Evolutionary conservation across 2,329 filamentous ascomycete species (phyloP), one percentile per base, ranked within the genome.

Genomic region (Dactylellina cionopaga): DNA sequence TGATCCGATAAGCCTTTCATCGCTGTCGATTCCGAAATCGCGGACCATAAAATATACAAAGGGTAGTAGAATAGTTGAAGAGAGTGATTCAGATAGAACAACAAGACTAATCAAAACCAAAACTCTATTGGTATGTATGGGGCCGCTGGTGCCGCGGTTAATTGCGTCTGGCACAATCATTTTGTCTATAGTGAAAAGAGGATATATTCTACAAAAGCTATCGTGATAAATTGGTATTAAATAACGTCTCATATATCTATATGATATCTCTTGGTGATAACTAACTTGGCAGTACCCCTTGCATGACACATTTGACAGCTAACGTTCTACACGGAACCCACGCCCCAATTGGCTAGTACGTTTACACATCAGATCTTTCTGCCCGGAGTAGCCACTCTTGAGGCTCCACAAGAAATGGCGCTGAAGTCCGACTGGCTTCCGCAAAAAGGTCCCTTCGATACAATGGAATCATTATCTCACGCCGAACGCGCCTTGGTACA

Each of bases 31-130:
- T 62, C 56, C 56, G 41, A 62, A 62, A 31, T 62, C 56, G 7
- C 56, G 43, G 13, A 62, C 56, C 56, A 62, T 62, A 51, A 62
- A 62, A 62, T 62, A 62, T 13, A 62, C 44, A 41, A 62, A 62
- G 1, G 56, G 56, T n/a, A 62, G n/a, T 29, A 62, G 29, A 13
- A 62, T 62, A 19, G 56, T 62, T 19, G 56, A 62, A 51, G 56
- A 62, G 22, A 62, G 29, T 13, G 56, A 62, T 41, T 62, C 56
- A 4, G 43, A 62, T 51, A 62, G 43, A 24, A 62, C 56, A 35
- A 62, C 31, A 17, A 62, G 44, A 22, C 56, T 31, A 11, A 62
- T 62, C 17, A 62, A 46, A 22, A 41, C 22, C 27, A 62, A 41
- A 51, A 62, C 41, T 17, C 44, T 51, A 7, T 41, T 49, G 13